Evolutionary conservation across 2,329 filamentous ascomycete genomes (phyloP), one percentile per base, ranked within the genome.

Genomic region (Aspergillus sp.): DNA sequence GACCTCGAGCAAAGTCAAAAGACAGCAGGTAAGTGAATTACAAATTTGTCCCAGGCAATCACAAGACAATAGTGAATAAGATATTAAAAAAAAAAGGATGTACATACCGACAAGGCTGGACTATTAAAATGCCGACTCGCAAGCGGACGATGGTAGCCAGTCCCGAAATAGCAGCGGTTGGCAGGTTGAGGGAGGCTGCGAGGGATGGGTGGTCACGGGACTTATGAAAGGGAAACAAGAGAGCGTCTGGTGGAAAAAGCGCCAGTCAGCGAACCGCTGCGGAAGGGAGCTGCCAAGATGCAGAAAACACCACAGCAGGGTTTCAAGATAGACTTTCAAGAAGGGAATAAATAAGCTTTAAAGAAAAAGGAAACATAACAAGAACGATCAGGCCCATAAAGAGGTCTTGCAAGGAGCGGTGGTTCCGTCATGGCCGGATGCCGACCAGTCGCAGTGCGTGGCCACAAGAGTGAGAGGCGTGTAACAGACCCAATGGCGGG

Each of bases 31-130:
- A 55, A 50, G 6, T 35, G 33, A 19, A 45, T 45, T 25, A 19
- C n/a, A 49, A 11, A n/a, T 44, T 19, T 47, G 31, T 8, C 35
- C 19, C n/a, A 48, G 25, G 17, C 21, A 27, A 6, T 31, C 23
- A 49, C 37, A 43, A 9, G 43, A 39, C 19, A 11, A 41, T 12
- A 47, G 11, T 23, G 39, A 27, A 48, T 50, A 50, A 56, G 58
- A 62, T 48, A 48, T 58, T 37, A 41, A 54, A 47, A 60, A 21
- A 60, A 21, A 51, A 61, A 62, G 44, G 46, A 62, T 56, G 55
- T 70, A 76, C 73, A 71, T 76, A 76, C 73, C 72, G 73, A 76
- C 71, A 71, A 75, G 71, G 71, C 66, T 75, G 72, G 69, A 69
- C 67, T 62, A 73, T 65, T 73, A 65, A 69, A 68, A 69, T 72